phyloP scores from a whole-genome alignment of 371 early-diverging fungal genomes.

The Mortierella sp. region DNA sequence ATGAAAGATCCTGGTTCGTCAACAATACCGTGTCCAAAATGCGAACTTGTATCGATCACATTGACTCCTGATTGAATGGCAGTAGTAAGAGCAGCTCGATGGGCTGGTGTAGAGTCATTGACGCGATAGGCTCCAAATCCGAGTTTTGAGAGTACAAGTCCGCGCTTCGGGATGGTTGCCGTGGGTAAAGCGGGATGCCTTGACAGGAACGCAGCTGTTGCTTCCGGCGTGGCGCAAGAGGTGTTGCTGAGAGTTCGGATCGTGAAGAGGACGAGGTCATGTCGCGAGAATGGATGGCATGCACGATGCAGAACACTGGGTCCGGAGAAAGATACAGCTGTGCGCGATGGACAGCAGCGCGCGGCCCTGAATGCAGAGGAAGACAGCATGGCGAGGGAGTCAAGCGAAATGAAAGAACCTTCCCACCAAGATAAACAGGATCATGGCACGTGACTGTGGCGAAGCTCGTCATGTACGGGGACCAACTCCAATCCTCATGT shows the following conservation, averaged over 20 bases:
- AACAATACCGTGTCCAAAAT: constrained; percentile 80
- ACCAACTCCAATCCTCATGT: no score
- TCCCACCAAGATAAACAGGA: no score
- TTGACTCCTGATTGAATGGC: constrained; percentile 74
- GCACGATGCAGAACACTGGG: no score
- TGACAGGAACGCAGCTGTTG: constrained; percentile 39
- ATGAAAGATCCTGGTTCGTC: no score
- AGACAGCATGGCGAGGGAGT: no score
- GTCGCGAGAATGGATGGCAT: no score
- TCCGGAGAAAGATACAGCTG: no score
- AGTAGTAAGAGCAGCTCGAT: constrained; percentile 62
- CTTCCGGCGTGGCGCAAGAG: constrained; percentile 32
- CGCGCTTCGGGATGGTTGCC: constrained; percentile 55
- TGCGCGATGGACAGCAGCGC: no score
- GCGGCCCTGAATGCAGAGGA: no score
- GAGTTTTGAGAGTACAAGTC: constrained; percentile 61
- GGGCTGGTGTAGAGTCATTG: constrained; percentile 44
- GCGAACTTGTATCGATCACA: constrained; percentile 79
- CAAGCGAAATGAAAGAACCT: no score
- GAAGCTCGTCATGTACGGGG: no score
- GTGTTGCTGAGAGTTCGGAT: background rate
- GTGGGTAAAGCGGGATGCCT: constrained; percentile 34
- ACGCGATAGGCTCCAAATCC: constrained; percentile 74
- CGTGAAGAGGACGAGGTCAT: background rate
- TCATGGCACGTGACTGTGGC: no score